Evolutionary conservation across 805 yeast species (phyloP), one percentile per base, ranked within the genome.

Genomic region (Tetrapisispora pingtungensis): DNA sequence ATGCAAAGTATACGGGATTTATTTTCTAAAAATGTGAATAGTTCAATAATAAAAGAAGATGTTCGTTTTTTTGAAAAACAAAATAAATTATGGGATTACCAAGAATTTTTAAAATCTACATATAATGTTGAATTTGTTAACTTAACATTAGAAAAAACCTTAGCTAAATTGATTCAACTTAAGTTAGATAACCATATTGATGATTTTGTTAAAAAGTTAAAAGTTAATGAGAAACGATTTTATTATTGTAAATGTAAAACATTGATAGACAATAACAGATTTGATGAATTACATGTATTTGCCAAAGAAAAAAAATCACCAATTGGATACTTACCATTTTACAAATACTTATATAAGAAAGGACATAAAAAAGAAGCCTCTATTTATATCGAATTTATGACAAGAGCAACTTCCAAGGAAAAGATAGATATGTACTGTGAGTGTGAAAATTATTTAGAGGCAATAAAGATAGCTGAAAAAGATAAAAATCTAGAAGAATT

Each of bases 261-360:
- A 1, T 66, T 74, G 28, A 67, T 77, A 0, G 60, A 67, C 5
- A 54, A 69, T 2, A 69, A 74, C 7, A 74, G 75, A 36, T 81
- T 77, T 65, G 78, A 75, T 17, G 77, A 74, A 33, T 58, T 85
- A 27, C 72, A 70, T 50, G 72, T 74, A 27, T 73, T 78, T 53
- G 74, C 80, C 0, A 68, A 65, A 3, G 57, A 61, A 10, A 69
- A 67, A 37, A 80, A 76, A 48, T 77, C 93, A 0, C 83, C 85
- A 0, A 83, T 87, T 35, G 88, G 90, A 0, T 81, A 80, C 47
- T 72, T 70, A 47, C 79, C 82, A 0, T 79, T 87, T 50, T 83
- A 70, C 44, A 66, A 72, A 14, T 73, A 75, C 33, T 71, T 81
- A 33, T 54, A 74, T 34, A 69, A 68, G 44, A 67, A 72, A 4